Percentiles rank a stretch among this genome's conserved stretches.
phyloP scores from a whole-genome alignment of 768 basidiomycete species.

The Rhodotorula paludigena region DNA sequence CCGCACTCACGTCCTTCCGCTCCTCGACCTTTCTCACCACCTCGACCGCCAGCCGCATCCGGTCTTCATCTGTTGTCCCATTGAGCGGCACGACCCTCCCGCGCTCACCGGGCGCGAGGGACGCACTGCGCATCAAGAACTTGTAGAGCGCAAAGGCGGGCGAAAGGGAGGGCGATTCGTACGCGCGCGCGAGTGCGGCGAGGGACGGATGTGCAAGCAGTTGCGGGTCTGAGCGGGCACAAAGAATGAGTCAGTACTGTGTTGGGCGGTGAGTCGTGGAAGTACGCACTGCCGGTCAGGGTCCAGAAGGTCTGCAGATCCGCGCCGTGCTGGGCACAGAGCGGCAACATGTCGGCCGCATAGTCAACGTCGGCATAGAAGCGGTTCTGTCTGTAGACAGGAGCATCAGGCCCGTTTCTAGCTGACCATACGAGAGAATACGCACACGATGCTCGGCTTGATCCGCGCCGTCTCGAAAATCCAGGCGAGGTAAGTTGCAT shows the following conservation, averaged over 20 bases:
- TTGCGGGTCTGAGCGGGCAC: conserved; percentile 58
- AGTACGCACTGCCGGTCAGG: conserved; percentile 46
- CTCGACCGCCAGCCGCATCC: conserved; percentile 64
- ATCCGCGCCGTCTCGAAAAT: conserved; percentile 56
- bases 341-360: conserved; percentile 62
- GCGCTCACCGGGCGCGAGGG: conserved; percentile 42
- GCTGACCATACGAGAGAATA: neutral
- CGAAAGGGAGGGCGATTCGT: conserved; percentile 59
- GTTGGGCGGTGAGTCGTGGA: neutral
- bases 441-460: conserved; percentile 62
- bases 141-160: conserved; percentile 60
- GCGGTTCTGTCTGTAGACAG: conserved; percentile 55
- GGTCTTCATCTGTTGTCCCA: conserved; percentile 63
- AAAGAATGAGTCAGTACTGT: neutral
- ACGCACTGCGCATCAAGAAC: conserved; percentile 55
- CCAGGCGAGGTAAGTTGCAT: conserved; percentile 56
- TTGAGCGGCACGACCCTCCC: conserved; percentile 62
- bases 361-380: conserved; percentile 65
- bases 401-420: no score
- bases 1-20: neutral
- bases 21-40: conserved; percentile 17
- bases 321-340: conserved; percentile 61
- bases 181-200: conserved; percentile 51
- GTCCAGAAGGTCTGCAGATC: conserved; percentile 91
- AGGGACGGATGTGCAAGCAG: conserved; percentile 59